A percentile compares a stretch with the other conserved stretches of the same genome.
Evolutionary conservation across 768 basidiomycete genomes (phyloP).

Genomic region (Hysterangium stoloniferum): DNA sequence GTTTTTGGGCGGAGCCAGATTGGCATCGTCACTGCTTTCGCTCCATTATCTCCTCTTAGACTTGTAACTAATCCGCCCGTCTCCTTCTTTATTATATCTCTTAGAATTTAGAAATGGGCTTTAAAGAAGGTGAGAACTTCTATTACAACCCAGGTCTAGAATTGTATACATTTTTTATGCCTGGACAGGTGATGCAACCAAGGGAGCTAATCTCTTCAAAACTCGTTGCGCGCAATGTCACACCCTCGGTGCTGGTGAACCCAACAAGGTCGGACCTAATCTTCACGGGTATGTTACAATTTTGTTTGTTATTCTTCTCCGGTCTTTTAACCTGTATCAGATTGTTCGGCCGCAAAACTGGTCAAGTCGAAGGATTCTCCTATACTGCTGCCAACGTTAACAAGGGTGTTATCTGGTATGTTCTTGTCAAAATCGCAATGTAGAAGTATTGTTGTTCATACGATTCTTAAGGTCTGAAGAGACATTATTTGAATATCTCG

Average conservation of each 20-base stretch:
- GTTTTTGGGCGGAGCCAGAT: too few relatives aligned
- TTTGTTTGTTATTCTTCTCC: neutral
- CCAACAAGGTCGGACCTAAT: slow-evolving; percentile 92
- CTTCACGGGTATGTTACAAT: slow-evolving; percentile 66
- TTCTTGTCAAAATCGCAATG: neutral
- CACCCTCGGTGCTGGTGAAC: slow-evolving; percentile 68
- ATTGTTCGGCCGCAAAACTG: slow-evolving; percentile 79
- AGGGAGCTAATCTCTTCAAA: slow-evolving; percentile 95
- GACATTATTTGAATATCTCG: slow-evolving; percentile 89
- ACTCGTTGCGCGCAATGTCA: slow-evolving; percentile 95
- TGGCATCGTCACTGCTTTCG: too few relatives aligned
- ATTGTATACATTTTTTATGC: neutral
- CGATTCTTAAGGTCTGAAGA: slow-evolving; percentile 38
- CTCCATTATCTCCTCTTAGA: too few relatives aligned
- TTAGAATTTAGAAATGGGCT: slow-evolving; percentile 5
- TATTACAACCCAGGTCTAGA: neutral
- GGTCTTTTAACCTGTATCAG: slow-evolving; percentile 27
- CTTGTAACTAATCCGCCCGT: neutral
- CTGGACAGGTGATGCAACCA: slow-evolving; percentile 67
- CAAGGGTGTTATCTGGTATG: slow-evolving; percentile 79
- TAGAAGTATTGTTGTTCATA: neutral
- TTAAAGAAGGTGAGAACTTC: slow-evolving; percentile 1
- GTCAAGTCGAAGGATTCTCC: slow-evolving; percentile 76
- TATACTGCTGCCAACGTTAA: slow-evolving; percentile 94
- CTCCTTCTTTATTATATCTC: neutral